Evolutionary conservation across 768 basidiomycete species (phyloP), one percentile per base, ranked within the genome.

Genomic region (Lentinus brumalis): DNA sequence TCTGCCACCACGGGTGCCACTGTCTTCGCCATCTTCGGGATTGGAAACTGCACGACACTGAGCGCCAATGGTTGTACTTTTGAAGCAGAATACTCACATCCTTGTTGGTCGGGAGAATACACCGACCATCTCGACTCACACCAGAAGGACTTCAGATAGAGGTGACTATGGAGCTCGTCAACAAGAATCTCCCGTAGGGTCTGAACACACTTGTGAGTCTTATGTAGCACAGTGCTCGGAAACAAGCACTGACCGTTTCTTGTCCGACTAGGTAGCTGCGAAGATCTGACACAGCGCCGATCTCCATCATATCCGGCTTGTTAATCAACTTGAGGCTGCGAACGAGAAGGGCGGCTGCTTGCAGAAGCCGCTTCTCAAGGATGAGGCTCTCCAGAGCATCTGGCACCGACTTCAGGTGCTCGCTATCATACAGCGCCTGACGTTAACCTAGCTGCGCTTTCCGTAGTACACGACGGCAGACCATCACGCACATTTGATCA

Each of bases 81-180:
- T 35, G 38, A 50, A 21, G 44, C n/a, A 45, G 15, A 9, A 45
- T 15, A 77, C 92, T 76, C 68, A 96, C 96, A 81, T 11, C 76
- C 74, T 57, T 86, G 83, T 71, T 98, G 97, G 55, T 89, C 89
- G 0, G 89, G 86, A 11, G 82, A 76, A 71, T 97, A 98, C 0
- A 91, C 76, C 16, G 86, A 80, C 97, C 97, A 99, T 32, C 96
- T 86, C 5, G 87, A 84, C 66, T 98, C 96, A 70, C 93, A 95
- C 87, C 95, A 97, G 73, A 94, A 96, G 0, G 91, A 92, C 70
- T 96, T 97, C 61, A 99, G 85, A 74, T 97, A 99, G n/a, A 99
- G 76, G 74, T 99, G 97, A 66, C 87, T 93, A 70, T 98, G 96
- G 12, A 99, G 81, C 70, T 99, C 97, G 66, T 99, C 97, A 7